phyloP scores from a whole-genome alignment of 306 rosid species.

The Ziziphus jujuba region DNA sequence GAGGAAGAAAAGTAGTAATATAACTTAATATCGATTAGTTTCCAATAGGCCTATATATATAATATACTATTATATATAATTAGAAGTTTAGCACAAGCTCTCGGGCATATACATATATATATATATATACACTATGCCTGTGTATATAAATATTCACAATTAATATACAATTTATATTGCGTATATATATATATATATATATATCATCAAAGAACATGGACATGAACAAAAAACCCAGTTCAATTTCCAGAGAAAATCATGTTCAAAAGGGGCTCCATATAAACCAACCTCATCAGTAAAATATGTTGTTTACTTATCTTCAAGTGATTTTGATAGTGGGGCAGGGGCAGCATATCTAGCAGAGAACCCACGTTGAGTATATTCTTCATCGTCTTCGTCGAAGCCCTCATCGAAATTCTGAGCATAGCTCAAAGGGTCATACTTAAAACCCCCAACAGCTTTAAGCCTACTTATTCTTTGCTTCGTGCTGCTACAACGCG shows the following conservation, averaged over 20 bases:
- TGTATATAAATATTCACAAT: too few species aligned
- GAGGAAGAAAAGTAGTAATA: too few species aligned
- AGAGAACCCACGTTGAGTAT: slow-evolving; percentile 46
- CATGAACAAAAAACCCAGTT: background rate
- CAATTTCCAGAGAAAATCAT: too few species aligned
- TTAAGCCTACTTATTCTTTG: slow-evolving; percentile 19
- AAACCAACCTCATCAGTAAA: background rate
- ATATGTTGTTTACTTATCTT: slow-evolving; percentile 14
- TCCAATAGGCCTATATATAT: too few species aligned
- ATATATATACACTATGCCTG: too few species aligned
- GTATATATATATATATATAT: too few species aligned
- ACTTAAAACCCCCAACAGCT: slow-evolving; percentile 44
- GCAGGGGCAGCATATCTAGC: slow-evolving; percentile 65
- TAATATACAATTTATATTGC: too few species aligned
- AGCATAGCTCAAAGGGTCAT: slow-evolving; percentile 74
- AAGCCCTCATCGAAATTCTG: slow-evolving; percentile 75
- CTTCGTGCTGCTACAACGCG: background rate
- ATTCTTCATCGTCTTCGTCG: slow-evolving; percentile 36
- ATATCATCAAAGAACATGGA: background rate
- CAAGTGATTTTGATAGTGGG: slow-evolving; percentile 31
- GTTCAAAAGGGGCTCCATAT: too few species aligned
- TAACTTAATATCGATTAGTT: too few species aligned
- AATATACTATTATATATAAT: too few species aligned
- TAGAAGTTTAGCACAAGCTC: too few species aligned
- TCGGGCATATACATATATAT: too few species aligned